These are phyloP conservation scores for Calcarisporium arbuscula DNA, from an alignment of 2,329 filamentous ascomycete genomes.

Conservation along the genomic window DNA sequence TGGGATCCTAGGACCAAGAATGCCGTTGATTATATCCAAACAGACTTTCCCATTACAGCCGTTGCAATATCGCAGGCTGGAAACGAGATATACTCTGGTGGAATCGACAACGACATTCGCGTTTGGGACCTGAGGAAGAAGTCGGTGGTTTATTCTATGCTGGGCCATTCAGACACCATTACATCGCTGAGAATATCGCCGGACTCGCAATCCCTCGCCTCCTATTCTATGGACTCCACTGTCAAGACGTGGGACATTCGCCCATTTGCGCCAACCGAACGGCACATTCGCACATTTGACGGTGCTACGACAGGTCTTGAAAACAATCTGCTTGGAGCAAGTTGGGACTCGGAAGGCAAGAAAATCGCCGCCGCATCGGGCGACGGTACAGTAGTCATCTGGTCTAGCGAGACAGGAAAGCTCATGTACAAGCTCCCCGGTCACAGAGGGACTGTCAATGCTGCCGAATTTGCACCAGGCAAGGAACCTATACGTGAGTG, in stretches of 20 bases:
- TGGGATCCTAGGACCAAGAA: conserved; percentile 94
- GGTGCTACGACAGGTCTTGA: conserved; percentile 84
- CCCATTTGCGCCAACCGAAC: conserved; percentile 84
- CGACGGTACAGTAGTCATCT: conserved; percentile 85
- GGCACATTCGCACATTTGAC: conserved; percentile 82
- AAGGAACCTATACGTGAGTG: conserved; percentile 82
- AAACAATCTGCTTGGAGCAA: conserved; percentile 84
- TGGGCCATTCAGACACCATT: conserved; percentile 86
- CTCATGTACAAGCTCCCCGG: conserved; percentile 91
- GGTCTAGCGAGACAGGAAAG: conserved; percentile 85
- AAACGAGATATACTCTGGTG: conserved; percentile 89
- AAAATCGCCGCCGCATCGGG: conserved; percentile 84
- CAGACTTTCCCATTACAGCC: conserved; percentile 86
- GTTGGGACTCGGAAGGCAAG: conserved; percentile 82
- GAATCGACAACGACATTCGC: conserved; percentile 95
- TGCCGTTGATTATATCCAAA: conserved; percentile 81
- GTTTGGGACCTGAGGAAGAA: conserved; percentile 97
- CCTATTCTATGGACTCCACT: conserved; percentile 89
- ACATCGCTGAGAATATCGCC: conserved; percentile 89
- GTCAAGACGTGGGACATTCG: conserved; percentile 94
- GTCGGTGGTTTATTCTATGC: conserved; percentile 76
- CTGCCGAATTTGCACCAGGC: conserved; percentile 81
- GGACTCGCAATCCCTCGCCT: conserved; percentile 83
- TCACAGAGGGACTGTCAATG: conserved; percentile 92
- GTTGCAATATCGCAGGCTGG: conserved; percentile 89